Conservation (phyloP, 768 basidiomycete genomes). For the Termitomyces sp. region DNA sequence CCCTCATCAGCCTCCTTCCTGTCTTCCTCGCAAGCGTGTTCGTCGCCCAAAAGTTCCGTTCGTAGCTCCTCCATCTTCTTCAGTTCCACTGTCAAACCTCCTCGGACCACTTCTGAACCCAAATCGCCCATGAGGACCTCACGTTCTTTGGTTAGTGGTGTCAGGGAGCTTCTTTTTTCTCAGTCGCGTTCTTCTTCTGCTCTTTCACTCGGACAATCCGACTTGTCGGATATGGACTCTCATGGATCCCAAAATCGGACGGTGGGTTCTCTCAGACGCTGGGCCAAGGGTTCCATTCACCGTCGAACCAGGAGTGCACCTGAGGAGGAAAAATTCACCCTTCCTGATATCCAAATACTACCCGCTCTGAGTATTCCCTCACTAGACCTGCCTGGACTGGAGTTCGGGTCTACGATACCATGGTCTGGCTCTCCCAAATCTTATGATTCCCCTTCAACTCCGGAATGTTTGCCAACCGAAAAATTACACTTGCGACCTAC, state of each 20-base stretch:
- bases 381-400: conserved; percentile 17
- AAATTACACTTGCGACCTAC: conserved; percentile 7
- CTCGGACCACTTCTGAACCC: conserved; percentile 9
- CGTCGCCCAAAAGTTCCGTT: conserved; percentile 14
- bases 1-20: conserved; percentile 32
- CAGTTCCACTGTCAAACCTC: conserved; percentile 8
- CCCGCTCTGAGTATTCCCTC: conserved; percentile 11
- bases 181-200: conserved; percentile 40
- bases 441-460: conserved; percentile 5
- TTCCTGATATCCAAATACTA: conserved; percentile 12
- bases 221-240: conserved; percentile 7
- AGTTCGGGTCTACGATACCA: conserved; percentile 19
- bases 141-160: conserved; percentile 56
- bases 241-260: conserved; percentile 18
- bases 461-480: conserved; percentile 1
- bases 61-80: conserved; percentile 6
- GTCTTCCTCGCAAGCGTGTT: conserved; percentile 15
- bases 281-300: conserved; percentile 43
- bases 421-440: conserved; percentile 7
- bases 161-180: conserved; percentile 49
- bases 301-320: conserved; percentile 50
- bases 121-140: conserved; percentile 22
- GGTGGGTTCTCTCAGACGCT: conserved; percentile 36
- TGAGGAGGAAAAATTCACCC: conserved; percentile 18
- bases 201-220: conserved; percentile 15